phyloP scores from a whole-genome alignment of 306 rosid species.

The Styphnolobium japonicum region DNA sequence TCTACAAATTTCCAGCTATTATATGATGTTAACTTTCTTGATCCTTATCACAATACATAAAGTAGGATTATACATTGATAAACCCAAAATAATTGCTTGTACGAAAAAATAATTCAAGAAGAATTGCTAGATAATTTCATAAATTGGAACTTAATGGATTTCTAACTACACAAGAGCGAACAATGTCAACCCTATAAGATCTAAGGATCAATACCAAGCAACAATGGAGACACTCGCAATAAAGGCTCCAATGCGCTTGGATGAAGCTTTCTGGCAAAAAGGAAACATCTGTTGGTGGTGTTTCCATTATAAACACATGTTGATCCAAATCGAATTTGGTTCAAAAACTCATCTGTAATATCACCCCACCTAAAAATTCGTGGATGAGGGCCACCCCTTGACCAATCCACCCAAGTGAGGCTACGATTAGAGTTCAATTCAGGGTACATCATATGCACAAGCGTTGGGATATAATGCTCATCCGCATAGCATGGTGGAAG shows the following conservation, averaged over 20 bases:
- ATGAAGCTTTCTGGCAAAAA: slow-evolving; percentile 64
- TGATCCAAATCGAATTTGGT: slow-evolving; percentile 42
- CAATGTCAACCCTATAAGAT: not conserved
- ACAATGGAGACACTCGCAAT: slow-evolving; percentile 34
- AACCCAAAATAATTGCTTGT: not conserved
- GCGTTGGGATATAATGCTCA: slow-evolving; percentile 62
- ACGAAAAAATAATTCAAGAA: not conserved
- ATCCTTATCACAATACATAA: not conserved
- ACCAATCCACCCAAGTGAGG: slow-evolving; percentile 71
- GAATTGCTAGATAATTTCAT: not conserved
- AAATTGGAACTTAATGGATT: not conserved
- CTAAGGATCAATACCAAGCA: slow-evolving; percentile 45
- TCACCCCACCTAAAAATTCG: slow-evolving; percentile 28
- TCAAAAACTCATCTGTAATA: slow-evolving; percentile 46
- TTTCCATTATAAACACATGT: slow-evolving; percentile 41
- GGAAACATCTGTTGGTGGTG: slow-evolving; percentile 44
- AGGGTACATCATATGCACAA: slow-evolving; percentile 34
- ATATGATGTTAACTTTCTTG: not conserved
- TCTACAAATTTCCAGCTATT: not conserved
- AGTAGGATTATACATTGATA: not conserved
- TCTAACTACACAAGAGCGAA: not conserved
- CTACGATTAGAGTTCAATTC: slow-evolving; percentile 36
- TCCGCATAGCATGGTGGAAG: slow-evolving; percentile 51
- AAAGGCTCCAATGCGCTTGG: slow-evolving; percentile 55
- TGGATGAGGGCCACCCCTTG: slow-evolving; percentile 60